These are phyloP conservation scores for Porphyra umbilicalis DNA, from an alignment of 31 red algal species.

Conservation along the genomic window DNA sequence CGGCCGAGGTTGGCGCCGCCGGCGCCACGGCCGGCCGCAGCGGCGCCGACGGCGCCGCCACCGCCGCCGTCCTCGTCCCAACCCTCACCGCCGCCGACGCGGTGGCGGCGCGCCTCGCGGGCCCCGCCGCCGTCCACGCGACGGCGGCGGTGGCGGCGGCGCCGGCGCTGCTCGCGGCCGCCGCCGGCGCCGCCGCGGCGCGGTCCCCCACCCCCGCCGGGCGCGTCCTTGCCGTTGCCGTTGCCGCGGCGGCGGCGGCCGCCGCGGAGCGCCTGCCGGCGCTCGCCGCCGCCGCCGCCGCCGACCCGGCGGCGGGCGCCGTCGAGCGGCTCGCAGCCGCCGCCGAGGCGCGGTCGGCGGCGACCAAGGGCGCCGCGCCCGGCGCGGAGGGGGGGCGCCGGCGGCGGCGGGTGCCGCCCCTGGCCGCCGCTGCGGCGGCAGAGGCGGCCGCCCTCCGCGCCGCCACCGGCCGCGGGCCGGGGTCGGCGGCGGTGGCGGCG, in stretches of 20 bases:
- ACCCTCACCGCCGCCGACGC: neutral
- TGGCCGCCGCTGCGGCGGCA: neutral
- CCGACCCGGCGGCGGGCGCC: neutral
- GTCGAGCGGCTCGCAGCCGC: neutral
- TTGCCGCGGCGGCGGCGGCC: neutral
- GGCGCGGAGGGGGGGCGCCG: neutral
- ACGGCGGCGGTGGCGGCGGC: neutral
- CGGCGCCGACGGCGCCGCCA: neutral
- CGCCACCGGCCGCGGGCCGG: neutral
- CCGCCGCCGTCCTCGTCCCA: neutral
- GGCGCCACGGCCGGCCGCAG: neutral
- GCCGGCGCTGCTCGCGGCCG: neutral
- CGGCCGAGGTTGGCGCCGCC: neutral
- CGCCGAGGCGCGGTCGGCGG: neutral
- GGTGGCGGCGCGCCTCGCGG: neutral
- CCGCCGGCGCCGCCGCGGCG: neutral
- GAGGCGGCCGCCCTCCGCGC: neutral
- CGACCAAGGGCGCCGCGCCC: neutral
- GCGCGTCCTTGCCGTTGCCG: neutral
- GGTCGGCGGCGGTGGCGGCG: neutral
- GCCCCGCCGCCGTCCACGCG: neutral
- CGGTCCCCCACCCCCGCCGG: neutral
- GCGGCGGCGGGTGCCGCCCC: neutral
- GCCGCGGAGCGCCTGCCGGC: neutral
- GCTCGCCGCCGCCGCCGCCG: neutral